A percentile compares a stretch with the other conserved stretches of the same genome.
phyloP scores from a whole-genome alignment of 2,329 filamentous ascomycete species.

The Phialophora verrucosa region DNA sequence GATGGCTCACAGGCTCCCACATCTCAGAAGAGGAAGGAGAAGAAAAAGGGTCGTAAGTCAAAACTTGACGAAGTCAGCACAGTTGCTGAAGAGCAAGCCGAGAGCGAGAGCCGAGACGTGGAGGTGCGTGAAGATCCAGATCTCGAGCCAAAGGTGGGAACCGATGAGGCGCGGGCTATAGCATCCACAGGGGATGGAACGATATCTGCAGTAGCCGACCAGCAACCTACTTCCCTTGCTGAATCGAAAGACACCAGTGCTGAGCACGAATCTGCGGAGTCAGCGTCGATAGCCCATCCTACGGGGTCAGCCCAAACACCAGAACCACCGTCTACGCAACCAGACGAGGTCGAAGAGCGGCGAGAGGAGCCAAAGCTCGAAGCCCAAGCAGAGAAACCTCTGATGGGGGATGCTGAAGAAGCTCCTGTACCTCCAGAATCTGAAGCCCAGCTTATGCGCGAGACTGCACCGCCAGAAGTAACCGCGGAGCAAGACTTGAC shows the following conservation, averaged over 20 bases:
- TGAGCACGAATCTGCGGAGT: not conserved
- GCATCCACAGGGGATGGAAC: not conserved
- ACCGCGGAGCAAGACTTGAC: slow-evolving; percentile 2
- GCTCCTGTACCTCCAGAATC: not conserved
- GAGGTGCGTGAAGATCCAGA: not conserved
- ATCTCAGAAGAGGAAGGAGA: slow-evolving; percentile 39
- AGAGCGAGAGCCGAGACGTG: not conserved
- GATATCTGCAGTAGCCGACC: not conserved
- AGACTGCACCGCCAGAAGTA: not conserved
- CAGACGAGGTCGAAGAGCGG: not conserved
- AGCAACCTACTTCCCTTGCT: not conserved
- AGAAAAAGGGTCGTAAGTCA: slow-evolving; percentile 29
- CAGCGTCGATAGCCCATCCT: not conserved
- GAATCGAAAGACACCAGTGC: not conserved
- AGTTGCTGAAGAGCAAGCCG: slow-evolving; percentile 15
- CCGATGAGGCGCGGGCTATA: not conserved
- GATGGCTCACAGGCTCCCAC: not conserved
- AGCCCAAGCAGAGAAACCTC: not conserved
- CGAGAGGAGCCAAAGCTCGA: not conserved
- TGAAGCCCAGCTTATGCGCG: not conserved
- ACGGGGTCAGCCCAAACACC: not conserved
- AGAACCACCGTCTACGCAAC: not conserved
- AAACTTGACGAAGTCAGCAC: slow-evolving; percentile 42
- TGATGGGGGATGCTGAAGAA: not conserved
- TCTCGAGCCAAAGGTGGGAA: not conserved